Conservation (phyloP, 228 moss, liverwort and hornwort genomes). For the Sphagnum fallax region DNA sequence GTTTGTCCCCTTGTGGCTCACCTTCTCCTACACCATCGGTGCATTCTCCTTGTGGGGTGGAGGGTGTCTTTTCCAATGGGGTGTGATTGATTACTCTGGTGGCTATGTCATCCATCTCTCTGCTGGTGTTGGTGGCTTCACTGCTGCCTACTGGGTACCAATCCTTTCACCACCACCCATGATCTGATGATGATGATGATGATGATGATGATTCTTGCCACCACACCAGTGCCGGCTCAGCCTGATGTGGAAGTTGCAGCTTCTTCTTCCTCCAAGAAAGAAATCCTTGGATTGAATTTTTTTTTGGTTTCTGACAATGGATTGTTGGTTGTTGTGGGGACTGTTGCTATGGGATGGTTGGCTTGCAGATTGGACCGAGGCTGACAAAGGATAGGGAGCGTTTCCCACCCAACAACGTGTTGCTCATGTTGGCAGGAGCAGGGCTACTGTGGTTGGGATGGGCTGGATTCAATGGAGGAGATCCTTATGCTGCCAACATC, state of each 20-base stretch:
- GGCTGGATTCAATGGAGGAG: conserved; percentile 89
- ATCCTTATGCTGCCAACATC: conserved; percentile 57
- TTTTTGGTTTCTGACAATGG: too few relatives aligned
- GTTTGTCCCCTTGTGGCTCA: conserved; percentile 28
- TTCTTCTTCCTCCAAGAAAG: too few relatives aligned
- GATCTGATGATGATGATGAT: too few relatives aligned
- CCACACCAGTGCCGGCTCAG: too few relatives aligned
- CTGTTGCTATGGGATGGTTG: background rate
- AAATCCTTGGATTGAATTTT: too few relatives aligned
- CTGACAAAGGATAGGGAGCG: conserved; percentile 44
- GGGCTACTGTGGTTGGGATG: conserved; percentile 76
- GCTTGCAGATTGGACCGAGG: conserved; percentile 61
- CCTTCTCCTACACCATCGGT: conserved; percentile 25
- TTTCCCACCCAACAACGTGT: conserved; percentile 69
- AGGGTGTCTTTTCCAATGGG: conserved; percentile 18
- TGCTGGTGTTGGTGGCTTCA: conserved; percentile 16
- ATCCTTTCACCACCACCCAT: background rate
- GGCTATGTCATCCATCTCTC: conserved; percentile 32
- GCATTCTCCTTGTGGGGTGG: conserved; percentile 30
- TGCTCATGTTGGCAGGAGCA: conserved; percentile 68
- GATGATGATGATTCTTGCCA: too few relatives aligned
- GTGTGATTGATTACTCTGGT: conserved; percentile 28
- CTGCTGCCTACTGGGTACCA: conserved; percentile 8
- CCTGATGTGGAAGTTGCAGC: too few relatives aligned
- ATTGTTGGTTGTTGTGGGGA: too few relatives aligned